phyloP scores from a whole-genome alignment of 2,329 filamentous ascomycete species.

The Colletotrichum gloeosporioides region DNA sequence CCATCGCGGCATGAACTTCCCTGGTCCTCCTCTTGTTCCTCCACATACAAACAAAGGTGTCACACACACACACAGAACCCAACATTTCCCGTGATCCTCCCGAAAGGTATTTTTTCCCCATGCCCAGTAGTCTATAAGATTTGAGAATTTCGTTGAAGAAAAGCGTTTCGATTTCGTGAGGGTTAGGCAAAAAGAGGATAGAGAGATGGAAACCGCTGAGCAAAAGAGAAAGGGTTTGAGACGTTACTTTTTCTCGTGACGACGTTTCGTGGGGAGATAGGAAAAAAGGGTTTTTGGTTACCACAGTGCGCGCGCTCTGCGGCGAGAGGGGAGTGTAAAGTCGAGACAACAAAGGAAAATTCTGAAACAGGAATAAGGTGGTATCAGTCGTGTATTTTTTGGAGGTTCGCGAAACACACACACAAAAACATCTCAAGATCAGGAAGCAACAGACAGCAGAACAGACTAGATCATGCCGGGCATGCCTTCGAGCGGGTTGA shows the following conservation, averaged over 20 bases:
- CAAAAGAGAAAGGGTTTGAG: neutral
- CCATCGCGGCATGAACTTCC: neutral
- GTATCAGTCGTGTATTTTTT: slow-evolving; percentile 15
- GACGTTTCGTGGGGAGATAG: neutral
- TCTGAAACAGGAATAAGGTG: neutral
- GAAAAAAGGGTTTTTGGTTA: neutral
- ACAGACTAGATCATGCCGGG: slow-evolving; percentile 21
- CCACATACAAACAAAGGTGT: neutral
- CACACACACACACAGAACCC: neutral
- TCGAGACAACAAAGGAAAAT: slow-evolving; percentile 17
- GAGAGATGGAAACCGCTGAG: neutral
- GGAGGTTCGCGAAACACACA: neutral
- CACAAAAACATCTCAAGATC: neutral
- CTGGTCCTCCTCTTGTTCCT: neutral
- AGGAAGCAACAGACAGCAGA: neutral
- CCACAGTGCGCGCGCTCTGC: slow-evolving; percentile 18
- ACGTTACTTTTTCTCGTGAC: slow-evolving; percentile 1
- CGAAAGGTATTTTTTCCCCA: neutral
- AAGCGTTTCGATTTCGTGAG: neutral
- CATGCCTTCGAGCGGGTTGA: slow-evolving; percentile 18
- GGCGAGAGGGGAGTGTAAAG: neutral
- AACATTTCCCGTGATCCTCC: neutral
- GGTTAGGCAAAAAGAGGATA: neutral
- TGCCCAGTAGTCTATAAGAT: slow-evolving; percentile 7
- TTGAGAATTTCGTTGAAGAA: neutral